These are phyloP conservation scores for Crithidia expoeki DNA, from an alignment of 208 protist species.

Conservation along the genomic window DNA sequence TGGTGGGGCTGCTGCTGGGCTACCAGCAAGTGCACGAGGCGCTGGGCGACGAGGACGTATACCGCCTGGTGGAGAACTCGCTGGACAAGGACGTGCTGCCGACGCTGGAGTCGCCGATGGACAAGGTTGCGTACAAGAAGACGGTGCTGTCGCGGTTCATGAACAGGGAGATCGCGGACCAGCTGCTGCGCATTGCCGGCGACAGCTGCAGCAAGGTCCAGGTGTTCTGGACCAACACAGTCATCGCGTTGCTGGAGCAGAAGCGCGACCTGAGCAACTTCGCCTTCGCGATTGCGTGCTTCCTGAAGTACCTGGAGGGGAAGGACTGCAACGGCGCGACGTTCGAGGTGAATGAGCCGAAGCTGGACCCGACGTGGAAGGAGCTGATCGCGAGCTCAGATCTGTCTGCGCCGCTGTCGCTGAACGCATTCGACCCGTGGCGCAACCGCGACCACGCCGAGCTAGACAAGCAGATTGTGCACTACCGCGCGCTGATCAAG, in stretches of 20 bases:
- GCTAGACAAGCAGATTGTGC: slow-evolving; percentile 31
- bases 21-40: slow-evolving; percentile 42
- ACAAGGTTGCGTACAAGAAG: slow-evolving; percentile 41
- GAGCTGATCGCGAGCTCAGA: slow-evolving; percentile 25
- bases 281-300: slow-evolving; percentile 36
- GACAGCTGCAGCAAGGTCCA: slow-evolving; percentile 50
- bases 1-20: slow-evolving; percentile 37
- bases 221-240: slow-evolving; percentile 47
- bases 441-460: slow-evolving; percentile 35
- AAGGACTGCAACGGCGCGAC: slow-evolving; percentile 30
- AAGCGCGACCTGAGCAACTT: slow-evolving; percentile 34
- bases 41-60: slow-evolving; percentile 33
- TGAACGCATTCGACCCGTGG: slow-evolving; percentile 49
- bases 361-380: slow-evolving; percentile 31
- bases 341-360: slow-evolving; percentile 43
- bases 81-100: slow-evolving; percentile 36
- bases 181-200: slow-evolving; percentile 45
- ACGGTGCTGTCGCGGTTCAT: slow-evolving; percentile 39
- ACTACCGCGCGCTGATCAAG: slow-evolving; percentile 41
- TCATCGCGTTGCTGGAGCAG: slow-evolving; percentile 22
- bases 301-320: slow-evolving; percentile 40
- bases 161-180: slow-evolving; percentile 40
- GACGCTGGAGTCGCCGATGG: slow-evolving; percentile 36
- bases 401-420: slow-evolving; percentile 22
- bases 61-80: slow-evolving; percentile 25